A percentile compares a stretch with the other conserved stretches of the same genome.
Conservation (phyloP, 2,329 filamentous ascomycete species). For the Herpotrichia juniperi region DNA sequence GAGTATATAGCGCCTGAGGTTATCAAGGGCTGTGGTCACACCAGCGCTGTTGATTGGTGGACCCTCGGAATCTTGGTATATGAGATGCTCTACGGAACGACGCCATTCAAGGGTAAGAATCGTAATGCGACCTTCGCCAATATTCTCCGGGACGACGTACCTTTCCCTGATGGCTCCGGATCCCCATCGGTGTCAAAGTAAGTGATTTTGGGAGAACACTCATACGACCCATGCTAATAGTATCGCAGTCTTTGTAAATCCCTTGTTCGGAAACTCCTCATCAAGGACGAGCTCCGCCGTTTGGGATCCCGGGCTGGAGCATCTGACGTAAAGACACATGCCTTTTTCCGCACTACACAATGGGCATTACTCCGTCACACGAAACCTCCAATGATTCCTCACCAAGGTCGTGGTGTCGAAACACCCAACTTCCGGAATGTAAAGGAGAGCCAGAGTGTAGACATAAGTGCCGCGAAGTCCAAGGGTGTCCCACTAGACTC, state of each 20-base stretch:
- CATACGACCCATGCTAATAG: conserved; percentile 36
- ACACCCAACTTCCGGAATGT: conserved; percentile 98
- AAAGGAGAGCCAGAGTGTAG: conserved; percentile 95
- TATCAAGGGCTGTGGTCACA: conserved; percentile 98
- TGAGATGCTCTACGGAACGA: conserved; percentile 98
- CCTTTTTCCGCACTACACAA: conserved; percentile 94
- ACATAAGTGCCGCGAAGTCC: conserved; percentile 64
- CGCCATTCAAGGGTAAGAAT: conserved; percentile 99
- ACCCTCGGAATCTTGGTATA: conserved; percentile 96
- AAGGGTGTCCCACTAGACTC: conserved; percentile 89
- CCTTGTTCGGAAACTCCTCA: conserved; percentile 91
- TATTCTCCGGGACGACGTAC: conserved; percentile 92
- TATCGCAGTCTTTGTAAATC: conserved; percentile 84
- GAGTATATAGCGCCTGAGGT: conserved; percentile 99
- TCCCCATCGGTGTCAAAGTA: conserved; percentile 90
- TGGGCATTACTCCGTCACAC: conserved; percentile 97
- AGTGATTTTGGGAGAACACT: conserved; percentile 48
- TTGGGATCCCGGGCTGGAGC: conserved; percentile 93
- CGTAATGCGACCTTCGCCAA: conserved; percentile 98
- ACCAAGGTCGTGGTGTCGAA: conserved; percentile 87
- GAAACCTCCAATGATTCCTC: conserved; percentile 96
- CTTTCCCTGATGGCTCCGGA: conserved; percentile 88
- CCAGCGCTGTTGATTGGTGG: conserved; percentile 99
- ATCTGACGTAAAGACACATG: conserved; percentile 93
- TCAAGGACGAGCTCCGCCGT: conserved; percentile 95